Conservation (phyloP, 257 asterid genomes). For the Avicennia marina region DNA sequence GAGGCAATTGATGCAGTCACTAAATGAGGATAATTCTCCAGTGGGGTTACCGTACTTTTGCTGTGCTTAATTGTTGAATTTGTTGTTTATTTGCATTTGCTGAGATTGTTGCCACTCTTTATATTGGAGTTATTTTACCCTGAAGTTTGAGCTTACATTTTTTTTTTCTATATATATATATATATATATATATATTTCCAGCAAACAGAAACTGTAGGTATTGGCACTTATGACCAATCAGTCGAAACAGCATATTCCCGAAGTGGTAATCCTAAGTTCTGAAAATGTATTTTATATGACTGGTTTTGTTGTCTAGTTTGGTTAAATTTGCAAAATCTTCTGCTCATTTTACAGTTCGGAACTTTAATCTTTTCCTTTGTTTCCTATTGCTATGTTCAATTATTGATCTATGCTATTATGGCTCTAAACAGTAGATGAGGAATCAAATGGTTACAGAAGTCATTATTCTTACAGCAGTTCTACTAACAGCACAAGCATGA, state of each 20-base stretch:
- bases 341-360: background rate
- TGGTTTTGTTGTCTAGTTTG: background rate
- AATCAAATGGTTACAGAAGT: constrained; percentile 30
- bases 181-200: constrained; percentile 10
- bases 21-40: constrained; percentile 63
- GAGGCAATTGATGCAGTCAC: constrained; percentile 79
- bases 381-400: background rate
- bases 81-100: background rate
- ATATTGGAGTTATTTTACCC: background rate
- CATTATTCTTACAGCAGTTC: constrained; percentile 40
- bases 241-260: constrained; percentile 32
- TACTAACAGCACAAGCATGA: constrained; percentile 28
- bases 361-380: background rate
- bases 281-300: background rate
- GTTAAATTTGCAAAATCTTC: background rate
- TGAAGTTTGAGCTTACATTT: background rate
- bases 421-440: constrained; percentile 37
- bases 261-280: constrained; percentile 37
- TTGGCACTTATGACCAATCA: constrained; percentile 66
- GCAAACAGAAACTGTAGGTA: constrained; percentile 62
- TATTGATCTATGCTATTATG: constrained; percentile 6
- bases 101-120: background rate
- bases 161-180: background rate
- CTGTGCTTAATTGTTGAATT: background rate
- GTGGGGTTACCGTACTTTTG: constrained; percentile 33